Evolutionary conservation across 345 rosid species (phyloP), one percentile per base, ranked within the genome.

Genomic region (Gossypium ekmanianum): DNA sequence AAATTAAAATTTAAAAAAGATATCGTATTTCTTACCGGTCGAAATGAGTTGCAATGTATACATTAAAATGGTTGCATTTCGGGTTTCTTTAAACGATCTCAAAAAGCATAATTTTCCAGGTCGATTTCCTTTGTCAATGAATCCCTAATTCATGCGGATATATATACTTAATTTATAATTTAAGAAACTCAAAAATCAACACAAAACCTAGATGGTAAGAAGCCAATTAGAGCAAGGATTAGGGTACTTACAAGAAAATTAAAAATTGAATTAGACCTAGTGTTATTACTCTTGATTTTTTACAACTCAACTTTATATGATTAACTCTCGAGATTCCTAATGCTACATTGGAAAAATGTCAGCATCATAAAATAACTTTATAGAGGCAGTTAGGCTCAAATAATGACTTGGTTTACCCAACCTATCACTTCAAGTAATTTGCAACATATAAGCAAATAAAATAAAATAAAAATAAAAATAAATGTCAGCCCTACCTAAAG

Each of bases 301-400:
- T 29, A 61, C 64, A 62, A 17, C 71, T 66, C 73, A 77, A 26
- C 68, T 47, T 77, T n/a, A 39, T 75, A 68, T 75, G 43, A 63
- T 47, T 75, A 26, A 18, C 63, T 34, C 66, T 55, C 54, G 68
- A 71, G 79, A 78, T 73, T 78, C 83, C 68, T 16, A 57, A 56
- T 14, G 24, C 76, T 7, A 17, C 73, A 74, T 61, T 14, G 78
- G 61, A 58, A 83, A 74, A 63, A 77, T 54, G 75, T 79, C 79
- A 61, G 50, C 80, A 79, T 77, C 74, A 77, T 48, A 6, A 18
- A 11, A 58, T 13, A 29, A 48, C 54, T 12, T 34, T 26, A 18
- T 2, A 13, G 27, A 11, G 75, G 72, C 45, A 27, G 16, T 61
- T 67, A 29, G 68, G 55, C 44, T 26, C 58, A 18, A 50, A 64